Percentiles rank a stretch among this genome's conserved stretches.
phyloP scores from a whole-genome alignment of 257 asterid species.

The Nicotiana undulata region DNA sequence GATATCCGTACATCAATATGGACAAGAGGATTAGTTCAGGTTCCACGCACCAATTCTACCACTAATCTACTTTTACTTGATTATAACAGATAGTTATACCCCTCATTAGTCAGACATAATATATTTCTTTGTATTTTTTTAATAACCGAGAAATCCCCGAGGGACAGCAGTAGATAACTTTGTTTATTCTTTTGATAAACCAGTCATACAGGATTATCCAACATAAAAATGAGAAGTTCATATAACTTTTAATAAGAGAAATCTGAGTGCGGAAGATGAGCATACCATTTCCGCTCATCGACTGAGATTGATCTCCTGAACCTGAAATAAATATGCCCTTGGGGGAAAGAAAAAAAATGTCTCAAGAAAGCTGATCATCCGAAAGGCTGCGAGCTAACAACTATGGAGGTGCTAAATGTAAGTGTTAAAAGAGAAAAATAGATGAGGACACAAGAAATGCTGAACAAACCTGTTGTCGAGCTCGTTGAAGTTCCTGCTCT shows the following conservation, averaged over 20 bases:
- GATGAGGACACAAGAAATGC: neutral
- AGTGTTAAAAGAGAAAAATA: neutral
- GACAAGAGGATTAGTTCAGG: neutral
- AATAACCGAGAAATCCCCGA: neutral
- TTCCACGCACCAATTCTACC: neutral
- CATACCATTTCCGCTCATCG: constrained; percentile 88
- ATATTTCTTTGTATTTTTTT: neutral
- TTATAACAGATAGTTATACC: neutral
- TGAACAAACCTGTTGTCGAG: constrained; percentile 82
- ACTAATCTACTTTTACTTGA: neutral
- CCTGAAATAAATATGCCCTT: constrained; percentile 94
- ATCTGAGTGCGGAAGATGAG: constrained; percentile 19
- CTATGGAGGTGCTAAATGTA: constrained; percentile 4
- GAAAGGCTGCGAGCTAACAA: neutral
- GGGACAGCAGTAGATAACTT: neutral
- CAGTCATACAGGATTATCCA: neutral
- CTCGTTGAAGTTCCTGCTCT: constrained; percentile 99
- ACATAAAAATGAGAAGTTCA: neutral
- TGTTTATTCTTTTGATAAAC: neutral
- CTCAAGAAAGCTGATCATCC: neutral
- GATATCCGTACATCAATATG: neutral
- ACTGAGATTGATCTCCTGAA: constrained; percentile 93
- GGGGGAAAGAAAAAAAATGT: constrained; percentile 21
- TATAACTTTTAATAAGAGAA: constrained; percentile 8
- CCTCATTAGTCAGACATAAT: neutral